Percentiles rank a stretch among this genome's conserved stretches.
Evolutionary conservation across 768 basidiomycete genomes (phyloP).

Genomic region (Termitomyces sp.): DNA sequence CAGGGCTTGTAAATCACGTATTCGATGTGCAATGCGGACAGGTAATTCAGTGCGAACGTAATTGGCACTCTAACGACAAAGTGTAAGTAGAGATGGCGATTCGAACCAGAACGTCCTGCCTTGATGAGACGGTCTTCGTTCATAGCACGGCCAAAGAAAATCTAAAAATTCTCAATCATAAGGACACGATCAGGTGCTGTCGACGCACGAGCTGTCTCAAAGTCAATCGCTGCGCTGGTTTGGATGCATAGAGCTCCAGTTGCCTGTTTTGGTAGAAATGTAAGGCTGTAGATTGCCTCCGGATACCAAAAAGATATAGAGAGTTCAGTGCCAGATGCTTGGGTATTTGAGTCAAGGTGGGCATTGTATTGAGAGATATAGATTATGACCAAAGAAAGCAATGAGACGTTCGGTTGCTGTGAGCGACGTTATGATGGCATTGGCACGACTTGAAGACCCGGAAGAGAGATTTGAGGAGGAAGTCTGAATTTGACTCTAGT

Average conservation of each 20-base stretch:
- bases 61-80: slow-evolving; percentile 66
- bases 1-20: slow-evolving; percentile 82
- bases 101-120: slow-evolving; percentile 32
- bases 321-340: slow-evolving; percentile 3
- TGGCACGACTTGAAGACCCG: neutral
- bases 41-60: slow-evolving; percentile 90
- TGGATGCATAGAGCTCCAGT: slow-evolving; percentile 76
- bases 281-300: slow-evolving; percentile 34
- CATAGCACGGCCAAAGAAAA: slow-evolving; percentile 85
- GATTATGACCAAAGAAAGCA: neutral
- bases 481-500: too few relatives aligned
- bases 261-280: slow-evolving; percentile 85
- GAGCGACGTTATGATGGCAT: neutral
- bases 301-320: slow-evolving; percentile 5
- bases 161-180: slow-evolving; percentile 36
- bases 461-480: neutral
- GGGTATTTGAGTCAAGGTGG: slow-evolving; percentile 6
- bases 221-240: slow-evolving; percentile 67
- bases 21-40: slow-evolving; percentile 81
- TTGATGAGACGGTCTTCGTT: slow-evolving; percentile 75
- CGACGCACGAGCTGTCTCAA: slow-evolving; percentile 71
- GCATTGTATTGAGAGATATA: slow-evolving; percentile 11
- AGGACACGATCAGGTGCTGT: neutral
- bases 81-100: neutral
- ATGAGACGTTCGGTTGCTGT: neutral